Conservation (phyloP, 1,284 basidiomycete species). For the Hymenochaete sp. region DNA sequence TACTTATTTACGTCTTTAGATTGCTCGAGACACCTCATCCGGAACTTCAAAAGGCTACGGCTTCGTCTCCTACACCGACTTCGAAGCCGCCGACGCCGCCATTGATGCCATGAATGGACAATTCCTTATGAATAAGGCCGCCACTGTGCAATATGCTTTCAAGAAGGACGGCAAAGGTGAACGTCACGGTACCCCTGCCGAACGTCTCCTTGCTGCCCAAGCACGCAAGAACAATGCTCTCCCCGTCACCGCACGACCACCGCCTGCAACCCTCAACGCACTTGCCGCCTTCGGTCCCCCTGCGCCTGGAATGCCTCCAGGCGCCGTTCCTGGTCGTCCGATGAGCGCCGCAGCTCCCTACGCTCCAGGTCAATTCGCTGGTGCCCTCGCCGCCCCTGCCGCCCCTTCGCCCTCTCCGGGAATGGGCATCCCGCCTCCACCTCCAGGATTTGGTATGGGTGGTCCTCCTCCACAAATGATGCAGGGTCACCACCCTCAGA, state of each 20-base stretch:
- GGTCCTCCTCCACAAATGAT: slow-evolving; percentile 11
- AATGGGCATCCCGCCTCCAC: slow-evolving; percentile 38
- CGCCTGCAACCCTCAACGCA: slow-evolving; percentile 58
- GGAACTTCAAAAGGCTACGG: slow-evolving; percentile 94
- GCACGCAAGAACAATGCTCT: slow-evolving; percentile 91
- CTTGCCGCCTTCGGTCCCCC: slow-evolving; percentile 40
- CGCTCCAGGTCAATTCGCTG: slow-evolving; percentile 80
- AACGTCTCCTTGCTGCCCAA: slow-evolving; percentile 89
- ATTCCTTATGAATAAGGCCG: slow-evolving; percentile 96
- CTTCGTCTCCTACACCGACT: slow-evolving; percentile 95
- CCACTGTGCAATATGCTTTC: slow-evolving; percentile 95
- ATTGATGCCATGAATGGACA: slow-evolving; percentile 96
- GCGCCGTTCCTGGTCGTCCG: slow-evolving; percentile 1
- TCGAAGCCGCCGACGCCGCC: slow-evolving; percentile 94
- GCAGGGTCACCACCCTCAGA: slow-evolving; percentile 15
- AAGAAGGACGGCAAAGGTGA: slow-evolving; percentile 99
- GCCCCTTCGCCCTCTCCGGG: slow-evolving; percentile 58
- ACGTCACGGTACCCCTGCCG: slow-evolving; percentile 90
- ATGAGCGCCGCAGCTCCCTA: slow-evolving; percentile 19
- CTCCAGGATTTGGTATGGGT: slow-evolving; percentile 44
- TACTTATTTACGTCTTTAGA: slow-evolving; percentile 37
- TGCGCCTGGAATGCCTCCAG: slow-evolving; percentile 18
- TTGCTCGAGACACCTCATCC: slow-evolving; percentile 79
- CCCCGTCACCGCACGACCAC: slow-evolving; percentile 60
- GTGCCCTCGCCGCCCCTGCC: slow-evolving; percentile 63